These are phyloP conservation scores for Lenwebbia sp. DNA, from an alignment of 345 rosid genomes.

Conservation along the genomic window DNA sequence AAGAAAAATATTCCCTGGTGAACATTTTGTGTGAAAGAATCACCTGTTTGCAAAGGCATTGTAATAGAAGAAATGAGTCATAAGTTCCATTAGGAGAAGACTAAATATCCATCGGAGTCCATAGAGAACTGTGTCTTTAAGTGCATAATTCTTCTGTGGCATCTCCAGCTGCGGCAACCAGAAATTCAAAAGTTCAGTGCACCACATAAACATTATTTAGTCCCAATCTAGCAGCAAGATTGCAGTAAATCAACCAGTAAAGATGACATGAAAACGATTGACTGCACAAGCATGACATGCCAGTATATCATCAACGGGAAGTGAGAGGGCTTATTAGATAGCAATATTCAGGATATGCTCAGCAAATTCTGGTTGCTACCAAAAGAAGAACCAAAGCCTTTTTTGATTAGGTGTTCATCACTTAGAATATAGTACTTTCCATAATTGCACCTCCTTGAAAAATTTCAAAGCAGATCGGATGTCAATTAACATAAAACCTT, in stretches of 20 bases:
- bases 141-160: constrained; percentile 54
- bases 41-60: constrained; percentile 90
- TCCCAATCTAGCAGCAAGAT: neutral
- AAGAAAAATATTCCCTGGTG: neutral
- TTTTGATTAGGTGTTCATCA: neutral
- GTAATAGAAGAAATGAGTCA: constrained; percentile 70
- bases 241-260: neutral
- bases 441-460: neutral
- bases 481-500: neutral
- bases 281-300: neutral
- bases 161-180: constrained; percentile 40
- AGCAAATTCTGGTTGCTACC: neutral
- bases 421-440: neutral
- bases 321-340: neutral
- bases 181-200: neutral
- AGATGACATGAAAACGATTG: neutral
- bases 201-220: too few species aligned
- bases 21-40: constrained; percentile 3
- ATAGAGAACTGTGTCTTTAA: constrained; percentile 42
- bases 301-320: neutral
- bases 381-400: neutral
- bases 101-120: constrained; percentile 73
- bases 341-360: neutral
- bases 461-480: neutral
- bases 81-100: constrained; percentile 66